Percentiles rank a stretch among this genome's conserved stretches.
phyloP scores from a whole-genome alignment of 108 stramenopile genomes.

The Aurantiochytrium sp. region DNA sequence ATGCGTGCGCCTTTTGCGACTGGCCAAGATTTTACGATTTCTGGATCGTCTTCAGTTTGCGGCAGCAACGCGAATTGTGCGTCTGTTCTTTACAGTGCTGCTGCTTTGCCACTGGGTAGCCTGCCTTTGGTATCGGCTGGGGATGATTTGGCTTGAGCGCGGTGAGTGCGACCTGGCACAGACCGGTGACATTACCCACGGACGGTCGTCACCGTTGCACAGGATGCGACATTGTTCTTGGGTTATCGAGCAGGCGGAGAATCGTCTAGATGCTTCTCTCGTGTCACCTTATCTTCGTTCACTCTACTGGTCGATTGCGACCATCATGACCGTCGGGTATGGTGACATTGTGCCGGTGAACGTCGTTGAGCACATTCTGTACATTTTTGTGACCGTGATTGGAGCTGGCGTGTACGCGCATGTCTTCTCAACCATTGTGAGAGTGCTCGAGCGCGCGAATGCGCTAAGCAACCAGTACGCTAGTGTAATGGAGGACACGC shows the following conservation, averaged over 20 bases:
- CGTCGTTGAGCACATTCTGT: background rate
- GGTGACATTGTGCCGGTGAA: background rate
- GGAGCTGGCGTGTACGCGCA: background rate
- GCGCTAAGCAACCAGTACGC: background rate
- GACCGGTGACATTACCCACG: background rate
- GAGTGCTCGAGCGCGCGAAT: background rate
- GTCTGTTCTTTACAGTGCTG: background rate
- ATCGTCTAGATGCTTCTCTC: background rate
- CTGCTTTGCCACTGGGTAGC: background rate
- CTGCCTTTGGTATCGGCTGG: background rate
- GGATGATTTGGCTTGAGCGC: background rate
- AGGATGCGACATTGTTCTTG: background rate
- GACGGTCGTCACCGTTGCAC: background rate
- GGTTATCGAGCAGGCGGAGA: background rate
- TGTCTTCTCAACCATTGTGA: background rate
- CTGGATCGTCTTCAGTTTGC: background rate
- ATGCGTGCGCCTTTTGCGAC: background rate
- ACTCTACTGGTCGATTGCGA: slow-evolving; percentile 3
- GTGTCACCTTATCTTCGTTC: background rate
- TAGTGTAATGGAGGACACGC: background rate
- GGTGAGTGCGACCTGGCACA: background rate
- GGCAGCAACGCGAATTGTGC: background rate
- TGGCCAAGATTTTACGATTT: background rate
- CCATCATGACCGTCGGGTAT: slow-evolving; percentile 11
- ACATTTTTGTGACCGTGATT: background rate